A percentile compares a stretch with the other conserved stretches of the same genome.
These are phyloP conservation scores for Nitzschia sp. DNA, from an alignment of 108 stramenopile species.

Conservation along the genomic window DNA sequence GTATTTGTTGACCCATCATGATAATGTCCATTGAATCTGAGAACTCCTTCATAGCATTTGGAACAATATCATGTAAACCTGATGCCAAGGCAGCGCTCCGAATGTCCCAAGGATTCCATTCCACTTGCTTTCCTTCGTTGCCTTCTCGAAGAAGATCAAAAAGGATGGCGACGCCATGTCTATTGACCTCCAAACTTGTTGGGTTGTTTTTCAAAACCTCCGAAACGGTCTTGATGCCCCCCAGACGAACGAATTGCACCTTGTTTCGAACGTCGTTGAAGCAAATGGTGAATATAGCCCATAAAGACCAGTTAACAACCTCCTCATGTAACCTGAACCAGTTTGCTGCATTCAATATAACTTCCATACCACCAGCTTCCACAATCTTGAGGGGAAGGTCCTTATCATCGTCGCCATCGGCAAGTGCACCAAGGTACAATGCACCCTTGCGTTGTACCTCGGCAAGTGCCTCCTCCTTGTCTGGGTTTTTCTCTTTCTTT, in stretches of 20 bases:
- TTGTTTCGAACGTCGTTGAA: constrained; percentile 47
- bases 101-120: constrained; percentile 39
- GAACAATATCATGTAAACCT: constrained; percentile 44
- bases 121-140: constrained; percentile 1
- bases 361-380: constrained; percentile 48
- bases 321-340: constrained; percentile 61
- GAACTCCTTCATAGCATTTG: constrained; percentile 43
- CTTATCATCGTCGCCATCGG: constrained; percentile 41
- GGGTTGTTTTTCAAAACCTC: constrained; percentile 40
- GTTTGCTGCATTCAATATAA: constrained; percentile 44
- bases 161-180: constrained; percentile 60
- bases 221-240: constrained; percentile 42
- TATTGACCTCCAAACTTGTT: constrained; percentile 43
- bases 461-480: constrained; percentile 39
- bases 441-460: constrained; percentile 56
- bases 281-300: constrained; percentile 56
- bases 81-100: constrained; percentile 43
- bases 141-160: constrained; percentile 56
- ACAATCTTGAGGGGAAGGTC: constrained; percentile 28
- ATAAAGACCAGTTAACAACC: constrained; percentile 57
- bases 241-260: constrained; percentile 29
- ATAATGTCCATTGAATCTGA: constrained; percentile 51
- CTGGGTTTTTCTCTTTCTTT: constrained; percentile 35
- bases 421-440: constrained; percentile 52
- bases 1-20: constrained; percentile 62